Evolutionary conservation across 257 asterid species (phyloP).

Genomic region (Cruciata laevipes): DNA sequence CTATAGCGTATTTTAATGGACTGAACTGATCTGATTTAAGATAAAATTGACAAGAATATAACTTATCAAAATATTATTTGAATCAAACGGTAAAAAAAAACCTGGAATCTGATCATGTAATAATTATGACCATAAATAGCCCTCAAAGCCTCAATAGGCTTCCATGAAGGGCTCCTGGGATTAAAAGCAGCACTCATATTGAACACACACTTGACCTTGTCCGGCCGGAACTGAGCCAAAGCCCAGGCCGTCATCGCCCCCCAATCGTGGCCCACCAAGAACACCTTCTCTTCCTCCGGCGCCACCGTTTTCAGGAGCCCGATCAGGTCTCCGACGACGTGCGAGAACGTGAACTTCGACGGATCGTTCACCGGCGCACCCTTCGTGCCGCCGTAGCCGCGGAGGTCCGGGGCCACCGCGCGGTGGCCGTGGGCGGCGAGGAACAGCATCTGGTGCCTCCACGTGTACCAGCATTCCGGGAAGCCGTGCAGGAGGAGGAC

Average conservation of each 20-base stretch:
- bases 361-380: slow-evolving; percentile 40
- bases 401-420: slow-evolving; percentile 74
- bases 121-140: not conserved
- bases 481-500: slow-evolving; percentile 78
- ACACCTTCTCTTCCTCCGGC: slow-evolving; percentile 42
- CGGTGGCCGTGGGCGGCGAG: slow-evolving; percentile 53
- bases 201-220: not conserved
- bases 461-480: slow-evolving; percentile 83
- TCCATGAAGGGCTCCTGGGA: not conserved
- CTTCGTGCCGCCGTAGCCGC: slow-evolving; percentile 64
- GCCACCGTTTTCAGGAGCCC: slow-evolving; percentile 38
- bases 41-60: too few species aligned
- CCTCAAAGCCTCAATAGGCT: not conserved
- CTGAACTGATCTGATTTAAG: too few species aligned
- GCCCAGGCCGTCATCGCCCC: slow-evolving; percentile 74
- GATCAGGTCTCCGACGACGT: slow-evolving; percentile 59
- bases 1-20: too few species aligned
- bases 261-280: slow-evolving; percentile 86
- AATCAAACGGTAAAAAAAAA: too few species aligned
- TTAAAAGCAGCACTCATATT: not conserved
- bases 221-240: slow-evolving; percentile 10
- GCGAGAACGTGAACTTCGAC: slow-evolving; percentile 43
- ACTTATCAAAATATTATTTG: too few species aligned
- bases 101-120: not conserved
- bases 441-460: slow-evolving; percentile 72